phyloP scores from a whole-genome alignment of 371 early-diverging fungal genomes.

The Apophysomyces elegans region DNA sequence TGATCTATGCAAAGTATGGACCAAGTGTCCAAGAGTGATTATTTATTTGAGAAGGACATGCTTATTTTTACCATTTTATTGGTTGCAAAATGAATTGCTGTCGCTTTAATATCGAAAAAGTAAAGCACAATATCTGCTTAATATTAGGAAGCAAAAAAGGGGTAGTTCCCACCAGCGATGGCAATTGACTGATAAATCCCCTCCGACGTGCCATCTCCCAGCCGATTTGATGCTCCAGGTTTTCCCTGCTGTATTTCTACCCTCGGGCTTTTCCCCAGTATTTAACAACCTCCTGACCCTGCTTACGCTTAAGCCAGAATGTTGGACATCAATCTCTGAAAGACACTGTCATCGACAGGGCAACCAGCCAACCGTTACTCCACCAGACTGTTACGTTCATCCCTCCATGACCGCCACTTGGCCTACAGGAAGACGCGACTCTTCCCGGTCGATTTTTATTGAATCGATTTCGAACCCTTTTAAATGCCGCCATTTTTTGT shows the following conservation, averaged over 20 bases:
- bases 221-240: conserved; percentile 60
- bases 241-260: conserved; percentile 69
- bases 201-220: conserved; percentile 61
- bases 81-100: too few species aligned
- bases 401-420: conserved; percentile 52
- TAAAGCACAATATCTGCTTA: too few species aligned
- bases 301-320: conserved; percentile 47
- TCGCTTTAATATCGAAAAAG: too few species aligned
- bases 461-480: not conserved
- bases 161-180: conserved; percentile 47
- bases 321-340: conserved; percentile 59
- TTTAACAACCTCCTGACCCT: conserved; percentile 56
- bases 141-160: conserved; percentile 25
- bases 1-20: too few species aligned
- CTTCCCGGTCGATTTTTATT: conserved; percentile 37
- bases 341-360: conserved; percentile 57
- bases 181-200: conserved; percentile 43
- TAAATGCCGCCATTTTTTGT: not conserved
- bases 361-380: conserved; percentile 39
- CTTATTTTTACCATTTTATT: too few species aligned
- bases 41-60: too few species aligned
- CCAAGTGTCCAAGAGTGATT: too few species aligned
- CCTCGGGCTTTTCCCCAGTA: conserved; percentile 61
- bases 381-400: conserved; percentile 48
- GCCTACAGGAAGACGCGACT: conserved; percentile 50